phyloP scores from a whole-genome alignment of 371 early-diverging fungal species.

The Mucor piriformis region DNA sequence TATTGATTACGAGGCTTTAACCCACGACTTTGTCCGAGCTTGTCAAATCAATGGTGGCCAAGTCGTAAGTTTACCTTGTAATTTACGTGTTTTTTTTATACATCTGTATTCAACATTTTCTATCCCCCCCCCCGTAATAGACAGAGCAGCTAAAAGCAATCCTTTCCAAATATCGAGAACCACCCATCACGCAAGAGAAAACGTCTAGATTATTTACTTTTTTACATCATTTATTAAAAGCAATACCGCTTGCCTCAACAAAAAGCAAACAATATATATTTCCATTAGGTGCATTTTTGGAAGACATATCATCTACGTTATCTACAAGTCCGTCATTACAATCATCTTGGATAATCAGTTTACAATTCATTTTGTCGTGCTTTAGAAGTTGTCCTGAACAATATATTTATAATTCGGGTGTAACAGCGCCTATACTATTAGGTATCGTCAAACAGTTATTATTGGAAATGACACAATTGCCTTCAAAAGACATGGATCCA shows the following conservation, averaged over 20 bases:
- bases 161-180: constrained; percentile 45
- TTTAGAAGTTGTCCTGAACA: constrained; percentile 31
- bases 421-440: constrained; percentile 44
- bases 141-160: constrained; percentile 46
- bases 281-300: constrained; percentile 41
- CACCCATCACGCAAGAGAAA: constrained; percentile 44
- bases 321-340: constrained; percentile 22
- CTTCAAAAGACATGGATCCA: constrained; percentile 22
- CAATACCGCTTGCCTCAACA: constrained; percentile 29
- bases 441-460: constrained; percentile 47
- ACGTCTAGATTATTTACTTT: constrained; percentile 45
- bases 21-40: constrained; percentile 41
- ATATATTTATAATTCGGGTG: constrained; percentile 34
- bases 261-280: constrained; percentile 9
- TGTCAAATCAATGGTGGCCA: constrained; percentile 32
- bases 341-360: constrained; percentile 42
- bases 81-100: background rate
- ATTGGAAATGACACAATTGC: constrained; percentile 42
- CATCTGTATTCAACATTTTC: background rate
- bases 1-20: constrained; percentile 41
- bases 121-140: no score
- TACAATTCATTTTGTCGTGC: constrained; percentile 53
- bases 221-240: constrained; percentile 37
- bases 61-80: constrained; percentile 14
- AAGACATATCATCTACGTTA: constrained; percentile 42